Percentiles rank a stretch among this genome's conserved stretches.
These are phyloP conservation scores for Lepidium aucheri DNA, from an alignment of 345 rosid species.

Conservation along the genomic window DNA sequence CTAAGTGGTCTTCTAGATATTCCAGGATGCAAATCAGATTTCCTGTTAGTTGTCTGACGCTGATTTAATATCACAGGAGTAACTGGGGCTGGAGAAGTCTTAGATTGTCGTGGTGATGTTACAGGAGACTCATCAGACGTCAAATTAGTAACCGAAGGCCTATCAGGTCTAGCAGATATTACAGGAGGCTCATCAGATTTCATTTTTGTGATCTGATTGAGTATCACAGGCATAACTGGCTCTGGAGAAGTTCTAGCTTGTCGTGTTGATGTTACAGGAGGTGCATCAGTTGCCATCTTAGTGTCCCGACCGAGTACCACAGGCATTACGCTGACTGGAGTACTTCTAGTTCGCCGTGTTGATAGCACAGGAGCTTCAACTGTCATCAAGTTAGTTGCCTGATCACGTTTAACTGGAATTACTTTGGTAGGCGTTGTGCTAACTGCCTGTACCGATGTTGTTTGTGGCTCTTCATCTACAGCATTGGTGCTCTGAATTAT, in stretches of 20 bases:
- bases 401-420: conserved; percentile 15
- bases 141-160: conserved; percentile 5
- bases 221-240: conserved; percentile 12
- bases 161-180: conserved; percentile 11
- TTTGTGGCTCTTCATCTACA: conserved; percentile 18
- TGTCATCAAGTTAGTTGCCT: conserved; percentile 11
- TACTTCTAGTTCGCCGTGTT: conserved; percentile 17
- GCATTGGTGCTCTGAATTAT: not conserved
- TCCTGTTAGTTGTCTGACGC: conserved; percentile 19
- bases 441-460: conserved; percentile 1
- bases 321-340: conserved; percentile 23
- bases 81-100: conserved; percentile 4
- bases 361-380: conserved; percentile 23
- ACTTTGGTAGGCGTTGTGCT: conserved; percentile 7
- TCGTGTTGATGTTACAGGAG: conserved; percentile 9
- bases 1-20: conserved; percentile 18
- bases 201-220: conserved; percentile 9
- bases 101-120: conserved; percentile 3
- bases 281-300: conserved; percentile 12
- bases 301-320: conserved; percentile 25
- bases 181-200: conserved; percentile 10
- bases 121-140: conserved; percentile 12
- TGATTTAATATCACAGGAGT: conserved; percentile 5
- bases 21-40: conserved; percentile 21
- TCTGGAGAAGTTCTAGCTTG: conserved; percentile 9